A percentile compares a stretch with the other conserved stretches of the same genome.
phyloP scores from a whole-genome alignment of 2,329 filamentous ascomycete species.

The Scedosporium aurantiacum region DNA sequence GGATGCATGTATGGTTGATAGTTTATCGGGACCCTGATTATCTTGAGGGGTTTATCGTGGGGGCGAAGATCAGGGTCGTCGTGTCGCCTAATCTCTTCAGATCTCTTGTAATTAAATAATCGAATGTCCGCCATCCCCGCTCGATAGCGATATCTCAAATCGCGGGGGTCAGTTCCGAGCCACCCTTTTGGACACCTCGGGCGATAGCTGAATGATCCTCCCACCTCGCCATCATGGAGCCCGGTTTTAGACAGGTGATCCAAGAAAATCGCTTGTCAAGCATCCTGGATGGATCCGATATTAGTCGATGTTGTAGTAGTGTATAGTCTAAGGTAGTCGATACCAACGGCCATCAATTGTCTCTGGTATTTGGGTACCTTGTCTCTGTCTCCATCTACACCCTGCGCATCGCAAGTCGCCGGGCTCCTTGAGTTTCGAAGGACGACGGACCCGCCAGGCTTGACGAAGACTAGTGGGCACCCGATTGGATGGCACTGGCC shows the following conservation, averaged over 20 bases:
- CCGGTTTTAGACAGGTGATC: background rate
- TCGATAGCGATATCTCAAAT: background rate
- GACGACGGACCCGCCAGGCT: background rate
- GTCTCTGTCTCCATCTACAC: background rate
- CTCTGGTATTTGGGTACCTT: background rate
- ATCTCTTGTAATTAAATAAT: background rate
- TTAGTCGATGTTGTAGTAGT: background rate
- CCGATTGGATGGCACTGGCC: background rate
- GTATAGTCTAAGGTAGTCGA: background rate
- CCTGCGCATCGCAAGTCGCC: background rate
- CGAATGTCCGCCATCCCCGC: background rate
- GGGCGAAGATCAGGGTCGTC: background rate
- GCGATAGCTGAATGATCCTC: background rate
- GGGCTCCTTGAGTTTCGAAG: no score
- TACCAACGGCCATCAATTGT: background rate
- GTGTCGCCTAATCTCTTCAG: background rate
- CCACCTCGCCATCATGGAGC: background rate
- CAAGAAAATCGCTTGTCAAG: background rate
- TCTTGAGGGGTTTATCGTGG: background rate
- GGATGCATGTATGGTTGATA: no score
- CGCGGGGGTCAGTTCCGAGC: background rate
- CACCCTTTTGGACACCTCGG: background rate
- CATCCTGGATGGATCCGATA: background rate
- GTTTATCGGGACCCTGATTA: background rate
- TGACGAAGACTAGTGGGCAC: background rate